phyloP scores from a whole-genome alignment of 2,329 filamentous ascomycete species.

The Dactylellina parvicollis region DNA sequence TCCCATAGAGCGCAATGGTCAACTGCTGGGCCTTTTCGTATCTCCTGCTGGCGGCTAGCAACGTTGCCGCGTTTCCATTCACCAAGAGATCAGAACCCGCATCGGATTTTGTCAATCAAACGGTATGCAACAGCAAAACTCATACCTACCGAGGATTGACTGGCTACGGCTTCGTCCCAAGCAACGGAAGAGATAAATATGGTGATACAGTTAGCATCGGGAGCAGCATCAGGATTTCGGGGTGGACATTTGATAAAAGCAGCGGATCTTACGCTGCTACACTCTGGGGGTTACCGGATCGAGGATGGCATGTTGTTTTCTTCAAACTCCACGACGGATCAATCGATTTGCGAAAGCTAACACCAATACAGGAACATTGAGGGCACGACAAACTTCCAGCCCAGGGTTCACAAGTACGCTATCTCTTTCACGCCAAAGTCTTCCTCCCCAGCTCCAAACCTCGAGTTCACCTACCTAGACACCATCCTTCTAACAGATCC shows the following conservation, averaged over 20 bases:
- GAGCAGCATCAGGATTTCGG: slow-evolving; percentile 72
- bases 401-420: slow-evolving; percentile 74
- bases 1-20: slow-evolving; percentile 26
- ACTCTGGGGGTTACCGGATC: slow-evolving; percentile 72
- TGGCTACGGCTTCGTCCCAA: slow-evolving; percentile 72
- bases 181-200: slow-evolving; percentile 71
- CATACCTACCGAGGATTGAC: slow-evolving; percentile 75
- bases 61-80: slow-evolving; percentile 39
- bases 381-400: slow-evolving; percentile 74
- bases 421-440: slow-evolving; percentile 67
- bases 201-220: slow-evolving; percentile 76
- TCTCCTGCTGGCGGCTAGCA: slow-evolving; percentile 32
- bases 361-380: slow-evolving; percentile 69
- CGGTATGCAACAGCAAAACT: slow-evolving; percentile 69
- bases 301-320: slow-evolving; percentile 68
- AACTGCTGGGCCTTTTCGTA: slow-evolving; percentile 39
- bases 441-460: slow-evolving; percentile 69
- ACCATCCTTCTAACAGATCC: slow-evolving; percentile 73
- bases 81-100: slow-evolving; percentile 27
- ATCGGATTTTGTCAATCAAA: slow-evolving; percentile 62
- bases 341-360: slow-evolving; percentile 25
- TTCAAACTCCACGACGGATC: not conserved
- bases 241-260: slow-evolving; percentile 68
- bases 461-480: slow-evolving; percentile 71
- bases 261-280: slow-evolving; percentile 69